Evolutionary conservation across 768 basidiomycete genomes (phyloP), one percentile per base, ranked within the genome.

Genomic region (Lyophyllum atratum): DNA sequence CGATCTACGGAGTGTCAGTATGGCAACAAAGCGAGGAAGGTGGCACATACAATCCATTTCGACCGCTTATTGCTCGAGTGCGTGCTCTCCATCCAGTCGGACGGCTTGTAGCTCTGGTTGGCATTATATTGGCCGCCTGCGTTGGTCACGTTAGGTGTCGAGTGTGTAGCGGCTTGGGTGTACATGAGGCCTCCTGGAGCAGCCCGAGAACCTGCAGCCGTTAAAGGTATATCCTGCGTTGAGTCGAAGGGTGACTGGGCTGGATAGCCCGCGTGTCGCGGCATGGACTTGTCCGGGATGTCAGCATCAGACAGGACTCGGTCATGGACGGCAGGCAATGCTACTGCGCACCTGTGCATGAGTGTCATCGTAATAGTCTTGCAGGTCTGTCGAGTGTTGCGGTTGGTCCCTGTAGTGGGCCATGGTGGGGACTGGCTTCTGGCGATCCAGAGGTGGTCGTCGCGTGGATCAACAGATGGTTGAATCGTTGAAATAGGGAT

Each of bases 1-100:
- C 70, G 55, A 85, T 74, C 86, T 87, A 28, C 33, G 12, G 47
- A 44, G n/a, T 40, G 29, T 26, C 45, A 34, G 43, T 19, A 52
- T 51, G 17, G 39, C 31, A 24, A 26, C 11, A 49, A 21, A 11
- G 11, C 37, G 45, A 37, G 40, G 10, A 22, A 29, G 10, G 33
- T 15, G 10, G 9, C 24, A 59, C 65, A 1, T 39, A 70, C 68
- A 45, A 68, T 60, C 59, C 63, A 59, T 58, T 61, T 70, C 33
- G 60, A 67, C 42, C 66, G 63, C 22, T 52, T 64, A 19, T 52
- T 59, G 12, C 56, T 48, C 6, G 55, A 42, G 21, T 56, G 21
- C 15, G 44, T 34, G 21, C n/a, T 49, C 47, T 64, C 63, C 24
- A 64, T 43, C 66, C 66, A 68, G 37, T 63, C 60, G 12, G 60